Conservation (phyloP, 2,329 filamentous ascomycete genomes). For the Fusarium foetens region DNA sequence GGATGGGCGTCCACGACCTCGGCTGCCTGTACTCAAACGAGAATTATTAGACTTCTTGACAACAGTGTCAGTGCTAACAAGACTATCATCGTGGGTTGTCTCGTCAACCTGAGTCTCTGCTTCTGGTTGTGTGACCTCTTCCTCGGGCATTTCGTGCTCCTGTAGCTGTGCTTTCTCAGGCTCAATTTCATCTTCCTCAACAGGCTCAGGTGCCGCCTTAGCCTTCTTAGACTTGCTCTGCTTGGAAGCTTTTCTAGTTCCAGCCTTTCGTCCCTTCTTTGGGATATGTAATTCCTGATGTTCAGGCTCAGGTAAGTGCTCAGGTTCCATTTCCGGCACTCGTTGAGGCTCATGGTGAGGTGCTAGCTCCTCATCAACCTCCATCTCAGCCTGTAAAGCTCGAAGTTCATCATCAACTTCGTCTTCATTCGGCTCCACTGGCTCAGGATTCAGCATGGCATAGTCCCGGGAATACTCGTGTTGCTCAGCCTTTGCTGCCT, state of each 20-base stretch:
- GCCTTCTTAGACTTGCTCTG: conserved; percentile 59
- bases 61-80: conserved; percentile 56
- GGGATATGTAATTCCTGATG: conserved; percentile 56
- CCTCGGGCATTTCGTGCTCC: neutral
- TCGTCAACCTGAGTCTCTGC: conserved; percentile 35
- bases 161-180: conserved; percentile 20
- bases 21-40: conserved; percentile 36
- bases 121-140: conserved; percentile 11
- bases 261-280: conserved; percentile 66
- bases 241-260: conserved; percentile 63
- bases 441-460: conserved; percentile 64
- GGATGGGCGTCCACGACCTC: conserved; percentile 45
- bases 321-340: conserved; percentile 16
- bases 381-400: conserved; percentile 62
- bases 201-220: conserved; percentile 49
- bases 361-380: conserved; percentile 45
- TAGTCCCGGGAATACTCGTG: conserved; percentile 53
- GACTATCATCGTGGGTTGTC: conserved; percentile 52
- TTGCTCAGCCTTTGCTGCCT: conserved; percentile 41
- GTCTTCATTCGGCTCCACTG: conserved; percentile 57
- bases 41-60: conserved; percentile 49
- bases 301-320: conserved; percentile 25
- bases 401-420: conserved; percentile 63
- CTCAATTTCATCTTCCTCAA: conserved; percentile 33
- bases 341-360: conserved; percentile 10